Base-by-base conservation (phyloP, 441 rosid species). In the Mallotus repandus region DNA sequence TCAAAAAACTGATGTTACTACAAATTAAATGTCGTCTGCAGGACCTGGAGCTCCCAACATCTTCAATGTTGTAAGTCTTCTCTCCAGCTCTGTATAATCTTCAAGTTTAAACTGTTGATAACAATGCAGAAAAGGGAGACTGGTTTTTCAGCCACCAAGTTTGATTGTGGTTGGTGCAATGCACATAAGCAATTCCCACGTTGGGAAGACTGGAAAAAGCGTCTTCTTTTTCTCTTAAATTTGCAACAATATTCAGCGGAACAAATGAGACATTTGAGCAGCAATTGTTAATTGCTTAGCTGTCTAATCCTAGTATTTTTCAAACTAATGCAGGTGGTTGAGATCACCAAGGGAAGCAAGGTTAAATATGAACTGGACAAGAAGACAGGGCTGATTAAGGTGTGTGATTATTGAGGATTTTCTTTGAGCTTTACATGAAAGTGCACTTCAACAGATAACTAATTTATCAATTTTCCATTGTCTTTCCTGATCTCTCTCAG, bases 291-390 rank as follows among this genome's bases (percentile, higher is more conserved):
- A 29, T 63, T 58, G 38, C 70, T 45, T 68, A 54, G 29, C 29
- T 25, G 29, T 25, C 29, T 68, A 65, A 65, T 71, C 56, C 19
- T 70, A 64, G 19, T 72, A 64, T 46, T 54, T 74, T 6, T 62
- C 65, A 70, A 70, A 68, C 64, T 66, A 60, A 18, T 63, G 19
- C 73, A 92, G 94, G 98, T 94, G 66, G 95, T 94, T 80, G 97
- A 94, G 92, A 94, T 94, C 69, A 82, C 93, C 66, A 92, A 94
- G 66, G 98, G 97, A 77, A 90, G 97, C 67, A 94, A 94, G 86
- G 98, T 94, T 75, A 94, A 94, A 79, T 94, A 94, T 82, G 98
- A 94, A 79, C 89, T 94, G 41, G 98, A 94, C 86, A 94, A 94
- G 83, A 92, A 90, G 84, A 94, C 98, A 3, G 98, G 97, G 56